A percentile compares a stretch with the other conserved stretches of the same genome.
phyloP scores from a whole-genome alignment of 140 eudicot species.

The Cichorium intybus region DNA sequence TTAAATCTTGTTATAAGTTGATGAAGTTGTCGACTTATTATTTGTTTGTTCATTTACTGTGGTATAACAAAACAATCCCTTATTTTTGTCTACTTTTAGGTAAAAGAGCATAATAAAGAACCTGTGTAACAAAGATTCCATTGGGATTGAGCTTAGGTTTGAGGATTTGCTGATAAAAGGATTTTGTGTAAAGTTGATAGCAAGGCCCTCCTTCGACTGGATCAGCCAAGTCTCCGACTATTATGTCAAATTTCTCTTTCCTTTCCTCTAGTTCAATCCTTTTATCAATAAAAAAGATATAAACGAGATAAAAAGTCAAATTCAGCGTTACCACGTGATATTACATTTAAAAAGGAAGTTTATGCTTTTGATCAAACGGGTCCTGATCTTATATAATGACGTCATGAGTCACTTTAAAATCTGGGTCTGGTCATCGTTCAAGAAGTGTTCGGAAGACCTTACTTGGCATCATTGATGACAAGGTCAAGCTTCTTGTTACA shows the following conservation, averaged over 20 bases:
- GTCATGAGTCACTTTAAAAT: neutral
- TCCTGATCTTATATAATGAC: neutral
- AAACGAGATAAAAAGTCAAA: neutral
- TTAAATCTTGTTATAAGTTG: neutral
- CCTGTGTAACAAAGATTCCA: constrained; percentile 95
- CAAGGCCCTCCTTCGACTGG: constrained; percentile 96
- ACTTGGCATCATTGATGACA: constrained; percentile 84
- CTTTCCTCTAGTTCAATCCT: constrained; percentile 74
- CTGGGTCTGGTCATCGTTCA: neutral
- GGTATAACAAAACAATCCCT: neutral
- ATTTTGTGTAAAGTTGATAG: constrained; percentile 79
- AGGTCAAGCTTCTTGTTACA: constrained; percentile 73
- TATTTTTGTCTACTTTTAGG: neutral
- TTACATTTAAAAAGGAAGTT: neutral
- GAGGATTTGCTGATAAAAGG: constrained; percentile 64
- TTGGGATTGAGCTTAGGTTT: constrained; percentile 69
- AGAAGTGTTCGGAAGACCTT: neutral
- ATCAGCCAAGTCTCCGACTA: constrained; percentile 84
- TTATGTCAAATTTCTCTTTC: constrained; percentile 70
- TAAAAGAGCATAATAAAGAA: constrained; percentile 6
- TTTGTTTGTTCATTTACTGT: neutral
- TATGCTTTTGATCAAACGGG: neutral
- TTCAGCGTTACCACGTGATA: neutral
- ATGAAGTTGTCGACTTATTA: neutral
- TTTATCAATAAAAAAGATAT: neutral